Evolutionary conservation across 129 eudicot species (phyloP), one percentile per base, ranked within the genome.

Genomic region (Flaveria brownii): DNA sequence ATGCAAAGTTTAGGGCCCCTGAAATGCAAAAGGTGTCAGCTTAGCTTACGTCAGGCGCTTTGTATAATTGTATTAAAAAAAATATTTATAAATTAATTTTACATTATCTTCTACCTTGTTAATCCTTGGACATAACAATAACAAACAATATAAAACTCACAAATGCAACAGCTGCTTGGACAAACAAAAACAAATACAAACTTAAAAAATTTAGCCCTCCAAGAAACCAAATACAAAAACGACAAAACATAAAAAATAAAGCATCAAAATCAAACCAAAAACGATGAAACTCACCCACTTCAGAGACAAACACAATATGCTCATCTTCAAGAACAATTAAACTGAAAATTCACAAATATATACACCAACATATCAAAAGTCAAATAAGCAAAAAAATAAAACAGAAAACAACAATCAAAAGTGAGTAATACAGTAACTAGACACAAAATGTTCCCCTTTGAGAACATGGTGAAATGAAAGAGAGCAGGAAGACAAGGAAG

Each of bases 391-490:
- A 47, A 49, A 75, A 63, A 51, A 36, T 33, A 17, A 64, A 59
- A 75, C 66, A 5, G 26, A 64, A 76, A 76, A 65, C 17, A 72
- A 67, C 55, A 12, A 68, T n/a, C 46, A 14, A 69, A 41, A 5
- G 59, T 23, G 30, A 68, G 56, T 51, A 39, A 15, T 51, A 68
- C 26, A 42, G 47, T 45, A 68, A 68, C 18, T 70, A 71, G 8
- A 39, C 42, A 26, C 52, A 57, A 30, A 42, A 45, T 43, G 78
- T 49, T 61, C 16, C 50, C 23, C 16, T 28, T 23, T 23, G 15
- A 26, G 18, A 43, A n/a, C 14, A 60, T 54, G 62, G 70, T 69
- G 70, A 74, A 75, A 62, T 60, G 77, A n/a, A 23, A 70, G 61
- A 76, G 72, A 49, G 47, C 11, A 68, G 50, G 41, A 25, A 25